Evolutionary conservation across 352 stramenopile species (phyloP), one percentile per base, ranked within the genome.

Genomic region (Elongisporangium senticosum): DNA sequence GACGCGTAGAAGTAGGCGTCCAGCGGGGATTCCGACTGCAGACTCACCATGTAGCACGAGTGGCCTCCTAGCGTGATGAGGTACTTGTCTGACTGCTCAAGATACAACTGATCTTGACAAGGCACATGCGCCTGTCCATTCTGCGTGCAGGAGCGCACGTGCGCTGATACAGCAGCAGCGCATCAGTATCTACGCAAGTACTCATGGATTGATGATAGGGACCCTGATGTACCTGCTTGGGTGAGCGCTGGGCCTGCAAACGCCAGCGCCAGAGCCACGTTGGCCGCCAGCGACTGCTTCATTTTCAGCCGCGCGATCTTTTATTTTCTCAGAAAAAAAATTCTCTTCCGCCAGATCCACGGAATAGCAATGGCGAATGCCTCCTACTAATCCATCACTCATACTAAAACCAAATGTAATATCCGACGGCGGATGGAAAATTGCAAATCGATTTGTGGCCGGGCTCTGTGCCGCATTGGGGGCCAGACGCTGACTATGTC

Each of bases 21-120:
- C 17, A 88, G 61, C 26, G 75, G 74, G 28, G 69, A 54, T 1
- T 59, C 58, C 4, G 78, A 75, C 24, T 61, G 51, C 23, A 86
- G 62, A 24, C 61, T 51, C 55, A 88, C 69, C 23, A 61, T 63
- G 52, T 86, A 88, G 63, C 78, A 88, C 10, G 65, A 62, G 56
- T 86, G 75, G 4, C 78, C 78, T 39, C 72, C 69, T 20, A 88
- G 61, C 39, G 78, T 84, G 48, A 88, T 59, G 51, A 88, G 65
- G 59, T 86, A 83, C 51, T 67, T 69, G 37, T 86, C 75, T 7
- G 58, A 49, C 40, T 59, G 64, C 49, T 65, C 71, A 23, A 86
- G 60, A n/a, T 61, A 49, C 52, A 88, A 62, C 37, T 75, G 53
- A 40, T 88, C 78, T 13, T 75, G 60, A 21, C 78, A 88, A 39